Percentiles rank a stretch among this genome's conserved stretches.
These are phyloP conservation scores for Volvox reticuliferus DNA, from an alignment of 139 green algal species.

Conservation along the genomic window DNA sequence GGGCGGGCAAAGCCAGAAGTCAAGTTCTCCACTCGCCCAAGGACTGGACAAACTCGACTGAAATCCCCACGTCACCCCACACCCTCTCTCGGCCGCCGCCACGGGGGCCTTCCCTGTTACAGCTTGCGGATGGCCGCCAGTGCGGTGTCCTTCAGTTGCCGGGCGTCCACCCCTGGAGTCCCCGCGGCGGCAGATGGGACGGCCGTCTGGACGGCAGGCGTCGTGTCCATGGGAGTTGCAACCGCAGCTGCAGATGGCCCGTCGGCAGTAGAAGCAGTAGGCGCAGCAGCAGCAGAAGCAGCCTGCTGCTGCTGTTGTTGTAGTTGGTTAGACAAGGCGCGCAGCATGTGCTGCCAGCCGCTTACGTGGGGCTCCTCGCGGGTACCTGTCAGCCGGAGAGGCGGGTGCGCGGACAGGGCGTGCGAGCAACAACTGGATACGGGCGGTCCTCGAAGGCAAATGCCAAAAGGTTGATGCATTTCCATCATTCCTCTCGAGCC, in stretches of 20 bases:
- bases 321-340: neutral
- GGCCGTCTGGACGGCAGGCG: neutral
- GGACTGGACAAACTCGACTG: too few species aligned
- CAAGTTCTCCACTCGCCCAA: too few species aligned
- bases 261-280: too few species aligned
- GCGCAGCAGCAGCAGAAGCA: neutral
- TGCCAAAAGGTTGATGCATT: too few species aligned
- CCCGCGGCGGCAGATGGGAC: neutral
- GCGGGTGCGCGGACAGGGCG: too few species aligned
- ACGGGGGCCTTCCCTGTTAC: neutral
- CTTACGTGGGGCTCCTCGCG: slow-evolving; percentile 1
- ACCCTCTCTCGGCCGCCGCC: too few species aligned
- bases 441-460: too few species aligned
- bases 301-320: neutral
- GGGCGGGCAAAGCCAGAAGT: too few species aligned
- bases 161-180: neutral
- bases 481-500: too few species aligned
- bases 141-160: neutral
- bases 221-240: neutral
- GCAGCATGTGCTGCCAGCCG: slow-evolving; percentile 54
- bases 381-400: neutral
- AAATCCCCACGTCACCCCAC: too few species aligned
- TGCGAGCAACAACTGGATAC: too few species aligned
- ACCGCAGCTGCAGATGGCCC: neutral
- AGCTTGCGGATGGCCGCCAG: neutral